Conservation (phyloP, 2,329 filamentous ascomycete genomes). For the Arthrinium puccinioides region DNA sequence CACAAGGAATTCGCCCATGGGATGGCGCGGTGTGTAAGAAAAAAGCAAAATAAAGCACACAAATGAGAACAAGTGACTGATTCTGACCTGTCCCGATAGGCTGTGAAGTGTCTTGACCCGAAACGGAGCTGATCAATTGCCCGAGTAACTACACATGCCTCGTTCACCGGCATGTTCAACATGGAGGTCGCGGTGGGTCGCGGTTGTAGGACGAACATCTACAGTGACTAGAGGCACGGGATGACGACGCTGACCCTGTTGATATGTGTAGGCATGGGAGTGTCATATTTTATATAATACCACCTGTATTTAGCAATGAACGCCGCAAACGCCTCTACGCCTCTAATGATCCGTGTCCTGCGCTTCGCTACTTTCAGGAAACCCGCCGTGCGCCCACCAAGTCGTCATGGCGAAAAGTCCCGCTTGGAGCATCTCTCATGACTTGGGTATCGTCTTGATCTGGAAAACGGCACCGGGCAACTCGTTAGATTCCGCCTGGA, state of each 20-base stretch:
- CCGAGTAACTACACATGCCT: slow-evolving; percentile 6
- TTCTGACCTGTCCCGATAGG: slow-evolving; percentile 18
- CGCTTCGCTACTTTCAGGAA: background rate
- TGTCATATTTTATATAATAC: too few relatives aligned
- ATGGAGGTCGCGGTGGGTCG: too few relatives aligned
- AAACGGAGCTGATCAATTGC: slow-evolving; percentile 8
- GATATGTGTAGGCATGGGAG: too few relatives aligned
- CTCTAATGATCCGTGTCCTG: too few relatives aligned
- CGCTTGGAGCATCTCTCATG: slow-evolving; percentile 3
- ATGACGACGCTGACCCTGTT: too few relatives aligned
- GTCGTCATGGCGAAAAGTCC: background rate
- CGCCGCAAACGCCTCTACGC: slow-evolving; percentile 7
- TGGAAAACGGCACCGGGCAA: slow-evolving; percentile 89
- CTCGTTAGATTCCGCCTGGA: slow-evolving; percentile 84
- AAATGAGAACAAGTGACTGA: slow-evolving; percentile 20
- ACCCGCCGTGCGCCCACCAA: background rate
- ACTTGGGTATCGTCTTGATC: slow-evolving; percentile 77
- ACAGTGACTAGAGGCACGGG: too few relatives aligned
- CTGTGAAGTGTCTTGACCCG: slow-evolving; percentile 17
- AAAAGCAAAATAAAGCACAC: slow-evolving; percentile 9
- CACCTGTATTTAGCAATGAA: too few relatives aligned
- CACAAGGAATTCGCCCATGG: slow-evolving; percentile 6
- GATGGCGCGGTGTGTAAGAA: slow-evolving; percentile 16
- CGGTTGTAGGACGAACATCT: too few relatives aligned
- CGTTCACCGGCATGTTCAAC: slow-evolving; percentile 5